Base-by-base conservation (phyloP, 805 yeast genomes). In the Wickerhamomyces rabaulensis region DNA sequence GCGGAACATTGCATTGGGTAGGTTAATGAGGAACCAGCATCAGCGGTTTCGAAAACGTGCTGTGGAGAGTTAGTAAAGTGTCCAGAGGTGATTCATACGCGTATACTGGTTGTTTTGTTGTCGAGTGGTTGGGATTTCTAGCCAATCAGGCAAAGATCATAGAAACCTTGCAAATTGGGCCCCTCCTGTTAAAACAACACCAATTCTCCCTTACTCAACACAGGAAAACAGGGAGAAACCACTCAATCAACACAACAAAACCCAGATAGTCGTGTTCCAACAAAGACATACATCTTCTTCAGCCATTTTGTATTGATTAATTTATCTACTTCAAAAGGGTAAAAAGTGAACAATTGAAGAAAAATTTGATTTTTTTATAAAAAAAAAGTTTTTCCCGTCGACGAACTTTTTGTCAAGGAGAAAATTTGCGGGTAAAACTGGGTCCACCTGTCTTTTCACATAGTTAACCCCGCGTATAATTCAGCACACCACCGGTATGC, bases 1-100 rank as follows among this genome's bases (percentile, higher is more conserved):
- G 99, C 97, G 68, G 98, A 94, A 87, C 99, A 92, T 84, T 92
- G 99, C 82, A 84, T 78, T 83, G 99, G 99, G 96, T 71, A 92
- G 73, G 97, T 92, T 68, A 82, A 73, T 71, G 99, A 92, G 76
- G 98, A 91, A 76, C 97, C 98, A 69, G 99, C 98, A 75, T 88
- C 94, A 72, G 87, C 98, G 81, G 91, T 80, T 78, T 91, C 97
- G 78, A 92, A 92, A 75, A 82, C 80, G 83, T 90, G 97, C 90
- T 87, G 42, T 17, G 8, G 9, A n/a, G 7, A 8, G 13, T n/a
- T 5, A 42, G 49, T 43, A 40, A 46, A n/a, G n/a, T n/a, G n/a
- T n/a, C n/a, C n/a, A n/a, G n/a, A n/a, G n/a, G n/a, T n/a, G n/a
- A n/a, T n/a, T n/a, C n/a, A n/a, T n/a, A n/a, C n/a, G n/a, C n/a